Base-by-base conservation (phyloP, 2,329 filamentous ascomycete genomes). In the Fusarium mexicanum region DNA sequence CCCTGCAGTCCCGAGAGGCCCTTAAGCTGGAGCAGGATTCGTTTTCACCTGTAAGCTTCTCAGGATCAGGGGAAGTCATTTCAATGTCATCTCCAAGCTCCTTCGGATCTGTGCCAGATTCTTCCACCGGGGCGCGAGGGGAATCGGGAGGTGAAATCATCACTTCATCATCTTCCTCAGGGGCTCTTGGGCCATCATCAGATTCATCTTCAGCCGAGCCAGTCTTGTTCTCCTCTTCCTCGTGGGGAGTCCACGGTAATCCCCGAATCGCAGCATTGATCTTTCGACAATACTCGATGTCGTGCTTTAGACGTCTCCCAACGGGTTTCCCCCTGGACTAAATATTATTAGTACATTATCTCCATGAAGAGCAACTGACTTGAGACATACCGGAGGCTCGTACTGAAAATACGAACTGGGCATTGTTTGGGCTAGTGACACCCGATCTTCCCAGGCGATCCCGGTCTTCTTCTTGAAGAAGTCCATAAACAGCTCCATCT, bases 391-490 rank as follows among this genome's bases (percentile, higher is more conserved):
- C 46, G 87, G 87, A 14, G 85, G 84, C n/a, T 77, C 50, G 63
- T 89, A 89, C 51, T 83, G 81, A 67, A 88, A 88, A 29, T 74
- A 77, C 0, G 72, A 76, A 16, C 64, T 63, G 8, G 80, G 78
- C 60, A 70, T 81, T 4, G 79, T 82, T 10, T 79, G 79, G 38
- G 80, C 77, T 54, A 78, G 78, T 10, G 81, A 61, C 2, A 89
- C 79, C 20, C 90, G 84, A 48, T 90, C 82, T n/a, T 88, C 84
- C 92, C 91, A 94, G 4, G 83, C 78, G 16, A 90, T 82, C 0
- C 88, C 88, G 0, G 90, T 90, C 79, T 90, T 89, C 13, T 83
- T 81, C 17, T 79, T 79, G 78, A 94, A 94, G 73, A 91, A 90
- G 1, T 80, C 73, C 67, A 84, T 84, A 78, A 93, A 93, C 2